Percentiles rank a stretch among this genome's conserved stretches.
phyloP scores from a whole-genome alignment of 2,329 filamentous ascomycete genomes.

The Diplocarpon rosae region DNA sequence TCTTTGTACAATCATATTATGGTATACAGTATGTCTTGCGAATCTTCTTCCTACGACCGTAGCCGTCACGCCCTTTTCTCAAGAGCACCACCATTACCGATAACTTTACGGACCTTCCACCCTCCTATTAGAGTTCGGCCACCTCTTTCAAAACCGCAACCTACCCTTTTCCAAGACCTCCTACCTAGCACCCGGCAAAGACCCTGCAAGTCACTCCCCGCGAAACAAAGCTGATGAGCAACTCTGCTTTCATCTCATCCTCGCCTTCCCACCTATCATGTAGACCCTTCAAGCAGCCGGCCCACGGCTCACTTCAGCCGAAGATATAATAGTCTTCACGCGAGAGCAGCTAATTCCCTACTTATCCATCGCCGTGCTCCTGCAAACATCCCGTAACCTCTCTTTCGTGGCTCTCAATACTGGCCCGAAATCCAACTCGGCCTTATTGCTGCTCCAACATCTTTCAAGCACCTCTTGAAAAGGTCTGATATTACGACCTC shows the following conservation, averaged over 20 bases:
- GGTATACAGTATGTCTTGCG: too few species aligned
- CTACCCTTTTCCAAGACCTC: background rate
- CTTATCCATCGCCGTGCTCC: constrained; percentile 4
- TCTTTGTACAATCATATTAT: too few species aligned
- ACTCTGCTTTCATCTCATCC: constrained; percentile 1
- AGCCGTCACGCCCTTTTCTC: background rate
- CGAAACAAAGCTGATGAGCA: background rate
- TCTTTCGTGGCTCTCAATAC: constrained; percentile 2
- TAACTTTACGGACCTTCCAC: background rate
- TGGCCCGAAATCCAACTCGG: background rate
- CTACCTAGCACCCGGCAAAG: background rate
- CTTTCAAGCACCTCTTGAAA: background rate
- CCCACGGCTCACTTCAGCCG: background rate
- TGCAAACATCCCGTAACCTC: constrained; percentile 1
- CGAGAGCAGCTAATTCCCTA: background rate
- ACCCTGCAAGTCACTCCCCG: background rate
- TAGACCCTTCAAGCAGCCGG: constrained; percentile 3
- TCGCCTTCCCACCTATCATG: constrained; percentile 6
- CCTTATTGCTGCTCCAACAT: constrained; percentile 1
- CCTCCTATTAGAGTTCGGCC: background rate
- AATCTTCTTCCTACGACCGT: too few species aligned
- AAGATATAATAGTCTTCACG: constrained; percentile 1
- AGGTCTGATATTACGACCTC: constrained; percentile 3
- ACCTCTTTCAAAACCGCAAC: background rate
- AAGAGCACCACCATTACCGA: constrained; percentile 2